Evolutionary conservation across 1,139 yeast genomes (phyloP).

Genomic region (Suhomyces chickasaworum): DNA sequence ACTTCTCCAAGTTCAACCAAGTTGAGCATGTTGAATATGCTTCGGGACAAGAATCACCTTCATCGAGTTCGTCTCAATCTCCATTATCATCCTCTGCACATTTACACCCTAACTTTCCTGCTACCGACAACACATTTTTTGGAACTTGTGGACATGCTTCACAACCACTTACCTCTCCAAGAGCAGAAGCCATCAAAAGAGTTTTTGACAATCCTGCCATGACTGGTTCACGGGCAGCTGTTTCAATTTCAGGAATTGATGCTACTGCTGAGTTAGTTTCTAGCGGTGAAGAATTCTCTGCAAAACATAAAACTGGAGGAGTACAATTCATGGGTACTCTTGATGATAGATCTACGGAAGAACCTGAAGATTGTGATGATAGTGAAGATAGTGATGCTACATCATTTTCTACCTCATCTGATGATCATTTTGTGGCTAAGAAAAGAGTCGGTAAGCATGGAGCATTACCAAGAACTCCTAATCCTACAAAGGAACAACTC

Average conservation of each 20-base stretch:
- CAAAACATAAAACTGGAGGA: constrained; percentile 10
- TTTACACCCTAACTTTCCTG: constrained; percentile 3
- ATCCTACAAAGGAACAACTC: constrained; percentile 25
- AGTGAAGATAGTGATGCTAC: constrained; percentile 8
- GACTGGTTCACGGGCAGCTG: constrained; percentile 19
- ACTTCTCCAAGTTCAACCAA: constrained; percentile 4
- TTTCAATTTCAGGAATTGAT: constrained; percentile 16
- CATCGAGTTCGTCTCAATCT: constrained; percentile 1
- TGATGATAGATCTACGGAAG: constrained; percentile 22
- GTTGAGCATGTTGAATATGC: constrained; percentile 17
- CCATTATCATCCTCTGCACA: constrained; percentile 3
- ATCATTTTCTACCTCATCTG: constrained; percentile 17
- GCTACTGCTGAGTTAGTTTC: constrained; percentile 17
- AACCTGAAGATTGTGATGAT: constrained; percentile 9
- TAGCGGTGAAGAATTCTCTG: constrained; percentile 12
- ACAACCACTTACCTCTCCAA: constrained; percentile 26
- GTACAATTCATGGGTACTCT: constrained; percentile 30
- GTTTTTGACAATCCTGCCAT: constrained; percentile 52
- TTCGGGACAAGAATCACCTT: not conserved
- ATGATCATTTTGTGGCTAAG: constrained; percentile 13
- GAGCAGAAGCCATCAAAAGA: constrained; percentile 49
- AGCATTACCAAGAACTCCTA: constrained; percentile 33
- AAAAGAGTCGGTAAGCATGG: constrained; percentile 14
- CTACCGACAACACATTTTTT: constrained; percentile 8
- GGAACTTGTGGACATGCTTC: constrained; percentile 5